Evolutionary conservation across 495 filamentous ascomycete species (phyloP), one percentile per base, ranked within the genome.

Genomic region (Viridothelium virens): DNA sequence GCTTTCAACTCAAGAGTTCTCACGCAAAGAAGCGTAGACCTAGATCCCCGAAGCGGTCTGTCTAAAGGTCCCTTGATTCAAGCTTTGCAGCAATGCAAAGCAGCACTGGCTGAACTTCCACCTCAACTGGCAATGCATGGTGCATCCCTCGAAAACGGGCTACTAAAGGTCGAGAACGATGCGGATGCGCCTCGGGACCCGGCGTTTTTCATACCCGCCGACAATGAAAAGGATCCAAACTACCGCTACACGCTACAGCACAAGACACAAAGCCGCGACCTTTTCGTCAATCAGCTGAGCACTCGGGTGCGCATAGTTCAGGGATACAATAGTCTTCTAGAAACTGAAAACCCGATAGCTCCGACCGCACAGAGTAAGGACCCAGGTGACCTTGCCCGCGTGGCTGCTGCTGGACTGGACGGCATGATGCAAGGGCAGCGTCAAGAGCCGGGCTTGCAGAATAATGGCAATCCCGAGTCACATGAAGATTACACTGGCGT

Each of bases 181-280:
- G 10, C 7, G 3, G 38, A 33, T 33, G n/a, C 38, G 59, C 62
- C 65, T 38, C 31, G 37, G n/a, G 41, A 56, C 14, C 69, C 50
- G 46, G 67, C 66, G 39, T 36, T 53, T 14, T 41, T 68, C n/a
- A 41, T 61, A 61, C n/a, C 62, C 48, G 56, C 67, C 56, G 64
- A 69, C 56, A 66, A 56, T 2, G 66, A 70, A 7, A 66, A 70
- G 36, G 48, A 62, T 3, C 68, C 66, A 34, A 71, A 75, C 61
- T 76, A 79, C n/a, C 79, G 81, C 3, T 78, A 80, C 9, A 78
- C 80, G 3, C 79, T 91, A 2, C 90, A 92, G 61, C 88, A 84
- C 63, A 89, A 94, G 70, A 92, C 95, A 33, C 90, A 95, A 72
- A 92, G 91, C 70, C 86, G 86, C 31, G 93, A 92, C 69, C 88